Base-by-base conservation (phyloP, 495 filamentous ascomycete species). In the Aspergillus cristatus region DNA sequence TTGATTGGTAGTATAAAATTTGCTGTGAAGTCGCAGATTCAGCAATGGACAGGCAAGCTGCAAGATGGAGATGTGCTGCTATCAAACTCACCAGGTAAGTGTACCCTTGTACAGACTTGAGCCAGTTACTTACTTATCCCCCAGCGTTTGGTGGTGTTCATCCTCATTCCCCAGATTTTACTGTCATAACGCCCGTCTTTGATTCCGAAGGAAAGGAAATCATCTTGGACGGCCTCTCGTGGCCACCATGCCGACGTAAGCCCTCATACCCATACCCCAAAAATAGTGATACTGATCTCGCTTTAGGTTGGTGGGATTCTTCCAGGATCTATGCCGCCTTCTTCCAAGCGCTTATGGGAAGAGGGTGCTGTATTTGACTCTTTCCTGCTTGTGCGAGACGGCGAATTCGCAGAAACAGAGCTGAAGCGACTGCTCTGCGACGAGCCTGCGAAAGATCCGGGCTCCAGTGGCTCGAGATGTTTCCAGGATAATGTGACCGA, bases 401-500 rank as follows among this genome's bases (percentile, higher is more conserved):
- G 90, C 28, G 67, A 72, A 14, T 96, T 98, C 63, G 76, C 94
- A 56, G 90, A 96, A 50, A 57, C 84, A 39, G 73, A 85, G 0
- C 86, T 95, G 31, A 81, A 73, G 2, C 77, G 91, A 45, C 69
- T 94, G 2, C 73, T 95, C n/a, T 82, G 83, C 43, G 62, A 77
- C 1, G 82, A 94, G 43, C 90, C 91, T 5, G 88, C 85, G 1
- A 68, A 82, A 40, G 84, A 86, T 48, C 81, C 86, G 3, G 86
- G 81, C 7, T 95, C 89, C 66, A 85, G 79, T 48, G 91, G 89
- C 2, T 94, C 89, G 2, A 67, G 91, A 35, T 90, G 86, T 52
- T 64, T 96, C 1, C 78, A 76, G 12, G 91, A 98, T 51, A 98
- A 98, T 52, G 68, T 98, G 59, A 91, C 89, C 47, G 91, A 98